Conservation (phyloP, 2,329 filamentous ascomycete genomes). For the Amesomyces nigricolor region DNA sequence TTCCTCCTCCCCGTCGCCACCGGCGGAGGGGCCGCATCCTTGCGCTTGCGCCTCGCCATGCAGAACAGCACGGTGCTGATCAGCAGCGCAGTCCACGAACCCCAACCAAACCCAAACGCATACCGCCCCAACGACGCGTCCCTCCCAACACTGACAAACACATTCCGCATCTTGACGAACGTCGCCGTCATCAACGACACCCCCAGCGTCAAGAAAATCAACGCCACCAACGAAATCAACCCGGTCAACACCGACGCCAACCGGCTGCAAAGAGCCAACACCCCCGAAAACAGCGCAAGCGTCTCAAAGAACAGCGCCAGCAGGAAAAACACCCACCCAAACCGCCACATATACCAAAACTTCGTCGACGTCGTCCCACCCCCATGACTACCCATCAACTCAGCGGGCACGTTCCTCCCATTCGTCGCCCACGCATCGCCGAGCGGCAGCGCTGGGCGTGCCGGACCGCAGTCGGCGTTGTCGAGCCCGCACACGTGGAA, state of each 20-base stretch:
- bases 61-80: slow-evolving; percentile 64
- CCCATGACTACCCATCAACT: slow-evolving; percentile 48
- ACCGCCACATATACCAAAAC: slow-evolving; percentile 83
- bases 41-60: slow-evolving; percentile 45
- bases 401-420: slow-evolving; percentile 39
- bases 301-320: slow-evolving; percentile 75
- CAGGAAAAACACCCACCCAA: slow-evolving; percentile 88
- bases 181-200: slow-evolving; percentile 69
- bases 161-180: slow-evolving; percentile 65
- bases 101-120: slow-evolving; percentile 75
- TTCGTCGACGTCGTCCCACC: slow-evolving; percentile 48
- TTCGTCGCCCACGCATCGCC: slow-evolving; percentile 61
- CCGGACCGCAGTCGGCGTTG: slow-evolving; percentile 58
- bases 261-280: slow-evolving; percentile 65
- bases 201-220: slow-evolving; percentile 64
- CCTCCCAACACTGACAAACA: slow-evolving; percentile 52
- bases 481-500: slow-evolving; percentile 71
- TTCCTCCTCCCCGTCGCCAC: slow-evolving; percentile 20
- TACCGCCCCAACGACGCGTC: slow-evolving; percentile 58
- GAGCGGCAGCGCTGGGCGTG: slow-evolving; percentile 61
- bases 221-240: slow-evolving; percentile 50
- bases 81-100: slow-evolving; percentile 59
- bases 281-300: slow-evolving; percentile 59
- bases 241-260: slow-evolving; percentile 64
- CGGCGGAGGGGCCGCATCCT: slow-evolving; percentile 4